A percentile compares a stretch with the other conserved stretches of the same genome.
These are phyloP conservation scores for Leccinum glutinopallens DNA, from an alignment of 1,284 basidiomycete genomes.

Conservation along the genomic window DNA sequence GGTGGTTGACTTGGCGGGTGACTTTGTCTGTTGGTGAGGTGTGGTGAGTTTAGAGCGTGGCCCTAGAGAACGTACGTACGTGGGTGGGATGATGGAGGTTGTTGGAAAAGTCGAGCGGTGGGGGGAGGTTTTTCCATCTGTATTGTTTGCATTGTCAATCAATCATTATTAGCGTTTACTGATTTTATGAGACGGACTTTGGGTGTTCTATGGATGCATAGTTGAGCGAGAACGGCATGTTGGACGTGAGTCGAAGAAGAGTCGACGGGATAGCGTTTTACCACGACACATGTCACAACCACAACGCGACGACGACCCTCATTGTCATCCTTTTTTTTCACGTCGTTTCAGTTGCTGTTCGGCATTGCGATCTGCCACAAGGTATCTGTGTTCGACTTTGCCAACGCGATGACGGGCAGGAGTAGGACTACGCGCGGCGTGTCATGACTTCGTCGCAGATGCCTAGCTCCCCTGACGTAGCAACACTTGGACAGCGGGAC, in stretches of 20 bases:
- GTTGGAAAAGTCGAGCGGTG: constrained; percentile 63
- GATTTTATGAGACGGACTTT: constrained; percentile 15
- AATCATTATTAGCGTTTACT: no score
- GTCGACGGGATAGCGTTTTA: no score
- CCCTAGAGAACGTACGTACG: constrained; percentile 21
- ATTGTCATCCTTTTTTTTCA: no score
- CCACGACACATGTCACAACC: no score
- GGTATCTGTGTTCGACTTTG: not conserved
- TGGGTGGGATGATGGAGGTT: constrained; percentile 28
- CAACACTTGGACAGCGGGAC: not conserved
- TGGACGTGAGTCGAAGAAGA: not conserved
- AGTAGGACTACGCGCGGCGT: not conserved
- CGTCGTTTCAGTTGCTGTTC: no score
- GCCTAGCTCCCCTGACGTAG: not conserved
- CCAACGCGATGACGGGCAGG: not conserved
- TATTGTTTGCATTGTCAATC: no score
- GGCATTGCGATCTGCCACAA: no score
- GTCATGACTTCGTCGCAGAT: not conserved
- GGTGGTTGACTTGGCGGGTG: constrained; percentile 41
- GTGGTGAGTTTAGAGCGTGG: no score
- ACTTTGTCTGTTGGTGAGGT: constrained; percentile 40
- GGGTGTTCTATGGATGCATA: constrained; percentile 31
- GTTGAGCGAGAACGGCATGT: constrained; percentile 35
- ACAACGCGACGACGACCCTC: no score
- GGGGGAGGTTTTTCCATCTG: constrained; percentile 62